Percentiles rank a stretch among this genome's conserved stretches.
Conservation (phyloP, 1,284 basidiomycete genomes). For the Grifola frondosa region DNA sequence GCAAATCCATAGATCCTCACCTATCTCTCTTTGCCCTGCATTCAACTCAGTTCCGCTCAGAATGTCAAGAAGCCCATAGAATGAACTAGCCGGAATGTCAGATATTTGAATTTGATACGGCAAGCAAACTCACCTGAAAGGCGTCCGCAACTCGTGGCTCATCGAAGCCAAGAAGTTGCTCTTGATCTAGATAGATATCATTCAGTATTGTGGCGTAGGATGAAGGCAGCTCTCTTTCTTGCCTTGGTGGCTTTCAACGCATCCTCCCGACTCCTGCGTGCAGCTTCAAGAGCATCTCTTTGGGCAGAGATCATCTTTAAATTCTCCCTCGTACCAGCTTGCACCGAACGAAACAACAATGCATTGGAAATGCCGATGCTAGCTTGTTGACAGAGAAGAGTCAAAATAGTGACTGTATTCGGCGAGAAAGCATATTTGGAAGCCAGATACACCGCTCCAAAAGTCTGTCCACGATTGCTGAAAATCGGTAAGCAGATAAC, state of each 20-base stretch:
- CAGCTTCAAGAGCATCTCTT: slow-evolving; percentile 62
- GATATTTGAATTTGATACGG: neutral
- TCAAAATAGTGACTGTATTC: slow-evolving; percentile 59
- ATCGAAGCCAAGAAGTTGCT: slow-evolving; percentile 75
- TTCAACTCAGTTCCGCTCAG: slow-evolving; percentile 66
- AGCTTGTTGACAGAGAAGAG: slow-evolving; percentile 68
- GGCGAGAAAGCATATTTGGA: slow-evolving; percentile 64
- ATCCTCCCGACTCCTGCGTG: slow-evolving; percentile 65
- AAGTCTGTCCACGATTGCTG: slow-evolving; percentile 68
- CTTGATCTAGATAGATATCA: slow-evolving; percentile 51
- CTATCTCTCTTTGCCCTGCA: slow-evolving; percentile 65
- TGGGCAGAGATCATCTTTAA: slow-evolving; percentile 72
- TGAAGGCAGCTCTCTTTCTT: slow-evolving; percentile 5
- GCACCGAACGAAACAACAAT: slow-evolving; percentile 68
- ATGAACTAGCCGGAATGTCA: slow-evolving; percentile 47
- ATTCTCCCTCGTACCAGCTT: slow-evolving; percentile 68
- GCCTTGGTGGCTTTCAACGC: slow-evolving; percentile 72
- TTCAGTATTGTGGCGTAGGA: too few relatives aligned
- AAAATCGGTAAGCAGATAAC: slow-evolving; percentile 70
- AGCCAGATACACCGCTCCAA: slow-evolving; percentile 47
- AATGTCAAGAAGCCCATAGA: slow-evolving; percentile 70
- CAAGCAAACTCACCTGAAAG: slow-evolving; percentile 52
- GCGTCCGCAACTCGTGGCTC: slow-evolving; percentile 71
- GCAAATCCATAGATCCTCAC: slow-evolving; percentile 31
- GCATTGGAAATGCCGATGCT: slow-evolving; percentile 73